phyloP scores from a whole-genome alignment of 805 yeast genomes.

The Hanseniaspora pseudoguilliermondii region DNA sequence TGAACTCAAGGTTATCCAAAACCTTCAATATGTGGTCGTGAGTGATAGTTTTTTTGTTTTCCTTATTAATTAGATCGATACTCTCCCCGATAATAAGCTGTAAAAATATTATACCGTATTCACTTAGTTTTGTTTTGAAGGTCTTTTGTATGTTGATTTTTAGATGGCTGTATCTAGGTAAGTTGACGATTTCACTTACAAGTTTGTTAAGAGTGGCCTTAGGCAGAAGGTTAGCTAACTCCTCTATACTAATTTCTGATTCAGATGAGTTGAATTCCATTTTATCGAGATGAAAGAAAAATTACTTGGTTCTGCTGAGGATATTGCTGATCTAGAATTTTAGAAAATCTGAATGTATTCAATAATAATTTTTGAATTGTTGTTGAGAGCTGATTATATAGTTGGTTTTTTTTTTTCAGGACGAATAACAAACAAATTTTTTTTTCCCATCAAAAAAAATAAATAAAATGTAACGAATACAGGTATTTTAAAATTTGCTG shows the following conservation, averaged over 20 bases:
- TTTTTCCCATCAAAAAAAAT: not conserved
- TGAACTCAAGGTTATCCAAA: slow-evolving; percentile 72
- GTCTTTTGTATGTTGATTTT: slow-evolving; percentile 7
- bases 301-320: too few relatives aligned
- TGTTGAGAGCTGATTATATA: too few relatives aligned
- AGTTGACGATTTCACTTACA: slow-evolving; percentile 67
- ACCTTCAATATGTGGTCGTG: slow-evolving; percentile 93
- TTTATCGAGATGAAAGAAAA: too few relatives aligned
- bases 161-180: not conserved
- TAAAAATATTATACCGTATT: slow-evolving; percentile 8
- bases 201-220: slow-evolving; percentile 93
- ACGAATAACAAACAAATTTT: not conserved
- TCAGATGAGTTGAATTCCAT: not conserved
- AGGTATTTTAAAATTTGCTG: too few relatives aligned
- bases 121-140: slow-evolving; percentile 8
- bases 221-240: slow-evolving; percentile 20
- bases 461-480: too few relatives aligned
- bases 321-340: too few relatives aligned
- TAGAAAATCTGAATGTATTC: too few relatives aligned
- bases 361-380: too few relatives aligned
- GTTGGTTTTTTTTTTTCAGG: not conserved
- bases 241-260: slow-evolving; percentile 15
- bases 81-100: slow-evolving; percentile 84
- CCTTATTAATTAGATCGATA: slow-evolving; percentile 86
- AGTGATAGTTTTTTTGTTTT: slow-evolving; percentile 89